Evolutionary conservation across 1,284 basidiomycete genomes (phyloP), one percentile per base, ranked within the genome.

Genomic region (Heterobasidion occidentale): DNA sequence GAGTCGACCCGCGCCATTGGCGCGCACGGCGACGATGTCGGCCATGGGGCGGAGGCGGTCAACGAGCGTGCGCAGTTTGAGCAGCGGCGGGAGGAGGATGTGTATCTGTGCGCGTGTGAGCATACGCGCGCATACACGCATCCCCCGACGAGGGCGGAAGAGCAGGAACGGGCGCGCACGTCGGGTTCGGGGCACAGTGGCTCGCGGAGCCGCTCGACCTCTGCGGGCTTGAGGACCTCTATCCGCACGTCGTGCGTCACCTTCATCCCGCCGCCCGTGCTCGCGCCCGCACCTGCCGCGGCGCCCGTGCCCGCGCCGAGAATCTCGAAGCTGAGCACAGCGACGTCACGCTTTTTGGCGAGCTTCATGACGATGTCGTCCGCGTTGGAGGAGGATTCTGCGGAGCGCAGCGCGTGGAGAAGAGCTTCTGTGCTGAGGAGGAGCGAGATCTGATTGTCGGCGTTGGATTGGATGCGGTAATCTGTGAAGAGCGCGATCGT

Each of bases 101-200:
- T 94, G 90, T 9, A 91, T 78, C 94, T 96, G 55, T 11, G 17
- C 15, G 3, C 15, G 19, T 14, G 12, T 49, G 15, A 1, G 51
- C 20, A 5, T 19, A 19, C 12, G 2, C 42, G 42, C 42, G n/a
- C n/a, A n/a, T 19, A 19, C 12, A 44, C 42, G 42, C 42, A 11
- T 1, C 42, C 11, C 42, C n/a, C 11, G 42, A 5, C 12, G 42
- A 45, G 17, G 42, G 5, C 12, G 33, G 50, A 20, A 58, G 36
- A 27, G 20, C 46, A 46, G 53, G 46, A 11, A n/a, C 27, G 45
- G 27, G n/a, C 60, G 68, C 81, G 57, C 62, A 94, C 94, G 65
- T 96, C 90, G 7, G 93, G 91, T 47, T 90, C 86, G 1, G 94
- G 93, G 69, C 92, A 95, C 62, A 91, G 68, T 0, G 93, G 94